Evolutionary conservation across 2,329 filamentous ascomycete genomes (phyloP), one percentile per base, ranked within the genome.

Genomic region (Coniochaeta prunicola): DNA sequence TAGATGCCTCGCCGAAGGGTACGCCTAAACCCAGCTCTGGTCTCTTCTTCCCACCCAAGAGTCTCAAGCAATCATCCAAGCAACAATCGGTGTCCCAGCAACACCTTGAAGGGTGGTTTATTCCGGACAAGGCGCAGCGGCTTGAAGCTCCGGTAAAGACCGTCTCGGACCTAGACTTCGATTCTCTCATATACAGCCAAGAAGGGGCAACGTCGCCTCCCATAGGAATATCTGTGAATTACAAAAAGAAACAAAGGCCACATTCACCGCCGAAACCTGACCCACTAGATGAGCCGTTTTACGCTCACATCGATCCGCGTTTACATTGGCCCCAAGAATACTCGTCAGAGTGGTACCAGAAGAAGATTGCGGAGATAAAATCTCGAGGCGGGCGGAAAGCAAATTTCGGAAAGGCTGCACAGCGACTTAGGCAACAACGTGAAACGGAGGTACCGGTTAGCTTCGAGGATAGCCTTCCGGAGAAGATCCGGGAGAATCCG

Each of bases 331-430:
- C 73, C 1, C 73, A 77, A 50, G 70, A 70, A 1, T 73, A 74
- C 50, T 74, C 78, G 0, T 64, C 74, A 4, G 68, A 70, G 19
- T 85, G 81, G 81, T 70, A 76, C 56, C 66, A 64, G 15, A 66
- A 69, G 17, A 86, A 84, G 60, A 71, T 76, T 34, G 64, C 67
- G 1, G 82, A 86, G 59, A 83, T 86, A 31, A 64, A 69, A 40
- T 67, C 67, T 1, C 77, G 83, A 1, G 77, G 76, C 4, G 73
- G 71, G 3, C 74, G 79, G 19, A 86, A 86, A 62, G 70, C 67
- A 5, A 79, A 78, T 62, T 79, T 82, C 53, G 80, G 82, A 21
- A 76, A 74, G 59, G 76, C 74, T 0, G 67, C 70, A 0, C 66
- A 72, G 53, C 73, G 78, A 12, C 66, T 75, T 61, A 72, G 66